These are phyloP conservation scores for Lentinula sp. DNA, from an alignment of 768 basidiomycete species.

Conservation along the genomic window DNA sequence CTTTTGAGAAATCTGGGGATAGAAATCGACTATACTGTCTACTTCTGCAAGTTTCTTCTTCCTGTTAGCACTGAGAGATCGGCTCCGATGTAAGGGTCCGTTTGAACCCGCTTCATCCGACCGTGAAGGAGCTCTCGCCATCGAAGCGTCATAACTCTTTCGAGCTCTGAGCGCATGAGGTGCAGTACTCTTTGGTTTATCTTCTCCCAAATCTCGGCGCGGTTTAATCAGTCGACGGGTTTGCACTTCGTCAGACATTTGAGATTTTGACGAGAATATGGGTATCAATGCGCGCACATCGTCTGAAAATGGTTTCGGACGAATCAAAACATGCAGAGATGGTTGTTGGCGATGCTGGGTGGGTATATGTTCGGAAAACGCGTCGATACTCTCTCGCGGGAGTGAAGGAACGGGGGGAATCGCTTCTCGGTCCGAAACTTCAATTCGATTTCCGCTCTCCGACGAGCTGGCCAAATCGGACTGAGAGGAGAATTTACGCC, in stretches of 20 bases:
- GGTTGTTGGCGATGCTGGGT: background rate
- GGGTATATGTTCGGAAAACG: background rate
- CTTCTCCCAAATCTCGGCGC: conserved; percentile 27
- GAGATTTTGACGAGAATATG: background rate
- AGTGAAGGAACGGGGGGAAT: conserved; percentile 2
- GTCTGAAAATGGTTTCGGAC: background rate
- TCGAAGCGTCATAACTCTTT: conserved; percentile 7
- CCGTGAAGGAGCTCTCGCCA: background rate
- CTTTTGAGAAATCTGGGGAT: conserved; percentile 15
- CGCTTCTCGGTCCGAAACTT: background rate
- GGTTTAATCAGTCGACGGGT: conserved; percentile 29
- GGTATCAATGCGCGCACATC: background rate
- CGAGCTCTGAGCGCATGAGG: background rate
- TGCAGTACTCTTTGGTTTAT: conserved; percentile 23
- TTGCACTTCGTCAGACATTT: conserved; percentile 15
- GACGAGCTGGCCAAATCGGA: background rate
- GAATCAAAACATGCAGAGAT: background rate
- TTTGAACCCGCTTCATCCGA: background rate
- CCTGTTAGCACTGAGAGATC: conserved; percentile 1
- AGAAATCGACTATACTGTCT: conserved; percentile 11
- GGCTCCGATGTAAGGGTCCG: conserved; percentile 6
- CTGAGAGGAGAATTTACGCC: conserved; percentile 1
- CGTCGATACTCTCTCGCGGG: background rate
- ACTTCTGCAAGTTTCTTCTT: background rate
- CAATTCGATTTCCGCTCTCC: background rate